Evolutionary conservation across 805 yeast species (phyloP).

Genomic region (Yarrowia osloensis): DNA sequence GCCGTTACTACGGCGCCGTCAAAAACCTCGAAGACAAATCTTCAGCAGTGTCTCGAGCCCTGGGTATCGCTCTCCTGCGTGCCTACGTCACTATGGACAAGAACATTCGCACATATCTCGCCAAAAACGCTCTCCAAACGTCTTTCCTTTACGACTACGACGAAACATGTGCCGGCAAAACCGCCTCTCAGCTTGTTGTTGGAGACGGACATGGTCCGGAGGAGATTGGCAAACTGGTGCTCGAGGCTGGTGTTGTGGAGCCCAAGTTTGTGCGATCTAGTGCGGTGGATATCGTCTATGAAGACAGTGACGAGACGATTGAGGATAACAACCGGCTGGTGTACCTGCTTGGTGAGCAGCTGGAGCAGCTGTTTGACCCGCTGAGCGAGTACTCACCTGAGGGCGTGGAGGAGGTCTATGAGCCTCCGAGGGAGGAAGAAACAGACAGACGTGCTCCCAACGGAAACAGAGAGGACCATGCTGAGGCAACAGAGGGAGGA

Average conservation of each 20-base stretch:
- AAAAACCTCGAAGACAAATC: constrained; percentile 58
- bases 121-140: constrained; percentile 11
- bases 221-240: constrained; percentile 57
- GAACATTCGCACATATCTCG: constrained; percentile 34
- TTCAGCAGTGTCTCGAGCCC: constrained; percentile 66
- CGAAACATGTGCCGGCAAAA: constrained; percentile 79
- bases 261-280: constrained; percentile 52
- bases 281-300: constrained; percentile 75
- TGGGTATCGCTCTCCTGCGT: constrained; percentile 73
- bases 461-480: neutral
- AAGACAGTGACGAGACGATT: constrained; percentile 51
- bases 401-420: constrained; percentile 69
- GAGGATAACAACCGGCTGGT: constrained; percentile 78
- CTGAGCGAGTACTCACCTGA: constrained; percentile 90
- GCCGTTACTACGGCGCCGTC: constrained; percentile 79
- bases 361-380: constrained; percentile 88
- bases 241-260: constrained; percentile 61
- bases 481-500: neutral
- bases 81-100: constrained; percentile 61
- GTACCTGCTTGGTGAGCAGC: constrained; percentile 74
- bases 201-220: constrained; percentile 56
- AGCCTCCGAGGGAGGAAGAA: constrained; percentile 50
- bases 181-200: constrained; percentile 66
- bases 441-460: neutral
- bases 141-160: constrained; percentile 54